Base-by-base conservation (phyloP, 352 stramenopile genomes). In the Pythium pectinolyticum region DNA sequence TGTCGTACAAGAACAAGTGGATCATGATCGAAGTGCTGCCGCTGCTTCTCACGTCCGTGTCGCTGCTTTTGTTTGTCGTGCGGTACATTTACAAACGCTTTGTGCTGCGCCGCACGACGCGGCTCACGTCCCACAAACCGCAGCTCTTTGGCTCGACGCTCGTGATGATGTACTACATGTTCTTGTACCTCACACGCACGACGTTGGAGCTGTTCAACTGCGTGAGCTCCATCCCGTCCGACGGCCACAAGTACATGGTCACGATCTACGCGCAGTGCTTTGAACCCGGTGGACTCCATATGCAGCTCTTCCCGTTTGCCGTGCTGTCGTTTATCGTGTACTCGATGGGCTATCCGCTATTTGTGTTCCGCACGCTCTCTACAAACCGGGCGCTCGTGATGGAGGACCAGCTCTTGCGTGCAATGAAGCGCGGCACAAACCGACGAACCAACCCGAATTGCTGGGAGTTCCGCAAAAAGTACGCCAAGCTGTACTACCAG, bases 81-180 rank as follows among this genome's bases (percentile, higher is more conserved):
- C 75, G 82, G 17, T 91, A 91, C 58, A 50, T 56, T 41, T 88
- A 82, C 72, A 89, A 90, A 32, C 64, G 74, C 1, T 82, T 78
- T 8, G 68, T 88, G 8, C 67, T 84, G 31, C 63, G 66, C n/a
- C 75, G 80, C 35, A 77, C 61, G 31, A 87, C 74, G 25, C 74
- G 77, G 12, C 58, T 91, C 22, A 88, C 80, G 19, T 84, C 75
- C 2, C 80, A 91, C 63, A 70, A 86, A 28, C 79, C 82, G 20
- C 77, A 88, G 65, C 59, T 89, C 5, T 91, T 89, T 41, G 82
- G 80, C 14, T 87, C 76, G 9, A 87, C 78, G 40, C 67, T 91
- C 20, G 77, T 89, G 54, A 92, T 92, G 80, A 87, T 92, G 75
- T 94, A 92, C 63, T 90, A 90, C 50, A 57, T 90, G 24, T 94